Base-by-base conservation (phyloP, 2,329 filamentous ascomycete genomes). In the Didymella exigua region DNA sequence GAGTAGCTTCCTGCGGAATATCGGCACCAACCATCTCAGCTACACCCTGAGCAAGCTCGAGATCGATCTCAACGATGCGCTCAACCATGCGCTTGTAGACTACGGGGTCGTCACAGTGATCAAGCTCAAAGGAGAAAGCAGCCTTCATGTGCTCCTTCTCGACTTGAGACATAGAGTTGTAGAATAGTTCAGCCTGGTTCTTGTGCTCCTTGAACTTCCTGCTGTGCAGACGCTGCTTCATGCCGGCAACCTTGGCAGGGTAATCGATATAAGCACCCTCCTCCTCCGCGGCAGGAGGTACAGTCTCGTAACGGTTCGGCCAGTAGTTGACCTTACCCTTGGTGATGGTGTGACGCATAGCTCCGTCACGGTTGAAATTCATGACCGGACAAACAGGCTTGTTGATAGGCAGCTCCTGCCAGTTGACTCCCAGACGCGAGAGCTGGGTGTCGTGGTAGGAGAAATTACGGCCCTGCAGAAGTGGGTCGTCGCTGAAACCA, bases 161-260 rank as follows among this genome's bases (percentile, higher is more conserved):
- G 3, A 85, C 78, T 0, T 81, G 76, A 0, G 85, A 84, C 62
- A 93, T 75, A 14, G 88, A 92, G 78, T 93, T 93, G 78, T 86
- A 93, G 78, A 95, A 95, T 1, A 93, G 79, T 69, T 93, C 89
- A 0, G 90, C 89, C 72, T 95, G 90, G 44, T 83, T 87, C 75
- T 84, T 85, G 70, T 93, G 89, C 58, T 95, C 89, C 60, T 81
- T 83, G 80, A 93, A 93, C 77, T 93, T 93, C 62, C 81, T 81
- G 60, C 86, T 89, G 54, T 84, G 80, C 5, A 87, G 78, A 10
- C 90, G 85, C 16, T 82, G 78, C 78, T 95, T 93, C 70, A 90
- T 86, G 3, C 89, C 89, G 4, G 78, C 79, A 1, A 90, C 76
- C 72, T 86, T 88, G 56, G 85, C 77, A 0, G 86, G 83, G 62